Conservation (phyloP, 2,329 filamentous ascomycete species). For the Emergomyces orientalis region DNA sequence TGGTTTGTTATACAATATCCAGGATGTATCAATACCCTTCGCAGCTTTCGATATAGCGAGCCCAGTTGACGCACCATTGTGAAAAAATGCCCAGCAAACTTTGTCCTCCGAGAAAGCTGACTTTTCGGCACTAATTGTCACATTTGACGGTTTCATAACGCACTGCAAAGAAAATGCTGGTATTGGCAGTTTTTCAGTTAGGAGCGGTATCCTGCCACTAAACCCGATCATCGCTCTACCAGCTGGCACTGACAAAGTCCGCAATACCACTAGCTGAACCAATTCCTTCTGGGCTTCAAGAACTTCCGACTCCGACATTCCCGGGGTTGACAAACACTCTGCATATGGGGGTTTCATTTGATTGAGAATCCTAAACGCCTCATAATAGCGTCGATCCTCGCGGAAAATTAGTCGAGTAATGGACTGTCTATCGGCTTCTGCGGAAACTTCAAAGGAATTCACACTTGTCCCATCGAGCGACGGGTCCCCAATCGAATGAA, state of each 20-base stretch:
- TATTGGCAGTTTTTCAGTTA: slow-evolving; percentile 87
- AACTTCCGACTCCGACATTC: slow-evolving; percentile 76
- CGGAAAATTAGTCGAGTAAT: slow-evolving; percentile 82
- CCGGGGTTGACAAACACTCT: slow-evolving; percentile 63
- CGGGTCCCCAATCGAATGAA: slow-evolving; percentile 60
- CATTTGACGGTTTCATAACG: slow-evolving; percentile 82
- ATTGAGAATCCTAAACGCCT: slow-evolving; percentile 76
- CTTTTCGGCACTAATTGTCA: slow-evolving; percentile 88
- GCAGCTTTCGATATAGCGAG: slow-evolving; percentile 82
- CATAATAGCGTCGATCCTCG: slow-evolving; percentile 80
- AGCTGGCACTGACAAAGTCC: slow-evolving; percentile 79
- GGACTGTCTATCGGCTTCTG: slow-evolving; percentile 72
- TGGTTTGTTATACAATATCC: slow-evolving; percentile 98
- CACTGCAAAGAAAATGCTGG: slow-evolving; percentile 87
- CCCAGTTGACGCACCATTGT: slow-evolving; percentile 88
- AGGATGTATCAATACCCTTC: slow-evolving; percentile 92
- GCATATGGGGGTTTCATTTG: slow-evolving; percentile 70
- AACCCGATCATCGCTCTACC: slow-evolving; percentile 84
- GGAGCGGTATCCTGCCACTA: slow-evolving; percentile 72
- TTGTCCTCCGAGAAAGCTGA: slow-evolving; percentile 85
- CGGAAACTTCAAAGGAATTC: slow-evolving; percentile 63
- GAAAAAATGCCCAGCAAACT: slow-evolving; percentile 97
- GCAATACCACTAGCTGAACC: slow-evolving; percentile 73
- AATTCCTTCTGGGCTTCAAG: slow-evolving; percentile 88
- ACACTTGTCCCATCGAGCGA: slow-evolving; percentile 41